Evolutionary conservation across 164 flowering plant genomes (phyloP).

Genomic region (Cinnamomum chago): DNA sequence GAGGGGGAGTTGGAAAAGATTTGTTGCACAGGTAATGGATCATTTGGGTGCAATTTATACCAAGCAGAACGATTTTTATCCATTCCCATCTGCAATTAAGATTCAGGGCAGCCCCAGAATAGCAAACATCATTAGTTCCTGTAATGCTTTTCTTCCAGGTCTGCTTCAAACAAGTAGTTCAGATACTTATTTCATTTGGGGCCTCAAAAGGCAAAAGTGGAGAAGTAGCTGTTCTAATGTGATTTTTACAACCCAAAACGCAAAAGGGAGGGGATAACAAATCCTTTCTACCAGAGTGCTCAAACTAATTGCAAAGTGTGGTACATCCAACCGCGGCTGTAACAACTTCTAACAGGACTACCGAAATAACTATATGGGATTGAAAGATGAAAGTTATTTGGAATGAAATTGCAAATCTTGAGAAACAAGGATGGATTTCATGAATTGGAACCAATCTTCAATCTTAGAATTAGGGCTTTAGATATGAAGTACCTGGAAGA

Average conservation of each 20-base stretch:
- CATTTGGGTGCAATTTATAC: background rate
- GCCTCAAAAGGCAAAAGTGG: background rate
- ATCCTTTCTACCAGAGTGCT: too few relatives aligned
- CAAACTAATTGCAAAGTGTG: too few relatives aligned
- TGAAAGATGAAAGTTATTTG: background rate
- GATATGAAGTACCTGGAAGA: background rate
- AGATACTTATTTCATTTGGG: background rate
- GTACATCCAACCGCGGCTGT: too few relatives aligned
- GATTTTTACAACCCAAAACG: background rate
- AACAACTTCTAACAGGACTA: too few relatives aligned
- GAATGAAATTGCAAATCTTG: background rate
- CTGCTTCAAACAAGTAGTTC: background rate
- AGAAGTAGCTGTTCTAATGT: background rate
- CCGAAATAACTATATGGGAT: too few relatives aligned
- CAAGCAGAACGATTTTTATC: background rate
- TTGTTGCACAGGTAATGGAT: background rate
- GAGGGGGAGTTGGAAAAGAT: background rate
- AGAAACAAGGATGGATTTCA: background rate
- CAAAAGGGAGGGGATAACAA: too few relatives aligned
- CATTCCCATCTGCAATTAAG: background rate
- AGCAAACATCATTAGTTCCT: background rate
- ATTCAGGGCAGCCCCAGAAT: background rate
- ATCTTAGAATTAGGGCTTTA: background rate
- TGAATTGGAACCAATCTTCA: background rate
- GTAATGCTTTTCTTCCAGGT: background rate